Evolutionary conservation across 2,329 filamentous ascomycete genomes (phyloP).

Genomic region (Orbilia ellipsospora): DNA sequence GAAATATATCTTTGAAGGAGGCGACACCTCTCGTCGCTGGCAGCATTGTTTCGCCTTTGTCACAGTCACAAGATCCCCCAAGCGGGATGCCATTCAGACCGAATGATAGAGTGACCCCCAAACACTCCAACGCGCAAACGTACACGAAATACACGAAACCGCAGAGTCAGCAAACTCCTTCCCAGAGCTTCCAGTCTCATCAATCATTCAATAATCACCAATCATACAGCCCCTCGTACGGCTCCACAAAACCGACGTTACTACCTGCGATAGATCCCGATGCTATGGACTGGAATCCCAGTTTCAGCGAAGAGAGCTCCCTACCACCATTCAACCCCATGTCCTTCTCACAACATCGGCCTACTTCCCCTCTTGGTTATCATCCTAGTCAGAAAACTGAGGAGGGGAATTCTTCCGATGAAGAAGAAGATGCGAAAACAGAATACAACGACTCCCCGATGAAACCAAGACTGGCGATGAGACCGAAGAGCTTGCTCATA

Average conservation of each 20-base stretch:
- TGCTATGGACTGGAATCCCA: conserved; percentile 51
- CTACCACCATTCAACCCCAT: conserved; percentile 28
- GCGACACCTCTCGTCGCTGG: conserved; percentile 3
- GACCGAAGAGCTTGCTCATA: conserved; percentile 39
- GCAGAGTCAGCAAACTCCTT: background rate
- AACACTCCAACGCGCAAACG: background rate
- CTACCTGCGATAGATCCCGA: conserved; percentile 37
- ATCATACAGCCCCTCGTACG: conserved; percentile 4
- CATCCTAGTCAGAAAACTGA: background rate
- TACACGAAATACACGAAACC: background rate
- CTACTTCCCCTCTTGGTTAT: conserved; percentile 42
- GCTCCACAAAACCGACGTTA: conserved; percentile 5
- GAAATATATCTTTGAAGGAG: conserved; percentile 28
- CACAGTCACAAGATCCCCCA: conserved; percentile 7
- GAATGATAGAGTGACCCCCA: background rate
- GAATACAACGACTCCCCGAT: conserved; percentile 46
- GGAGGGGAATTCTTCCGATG: conserved; percentile 20
- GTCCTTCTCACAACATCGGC: conserved; percentile 35
- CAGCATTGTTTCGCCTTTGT: background rate
- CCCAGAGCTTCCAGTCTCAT: background rate
- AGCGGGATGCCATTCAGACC: conserved; percentile 44
- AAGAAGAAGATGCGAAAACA: conserved; percentile 38
- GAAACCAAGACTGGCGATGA: conserved; percentile 25
- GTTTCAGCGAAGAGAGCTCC: conserved; percentile 15
- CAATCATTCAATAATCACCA: conserved; percentile 4